Base-by-base conservation (phyloP, 2,329 filamentous ascomycete genomes). In the Phaeosphaeriaceae sp. region DNA sequence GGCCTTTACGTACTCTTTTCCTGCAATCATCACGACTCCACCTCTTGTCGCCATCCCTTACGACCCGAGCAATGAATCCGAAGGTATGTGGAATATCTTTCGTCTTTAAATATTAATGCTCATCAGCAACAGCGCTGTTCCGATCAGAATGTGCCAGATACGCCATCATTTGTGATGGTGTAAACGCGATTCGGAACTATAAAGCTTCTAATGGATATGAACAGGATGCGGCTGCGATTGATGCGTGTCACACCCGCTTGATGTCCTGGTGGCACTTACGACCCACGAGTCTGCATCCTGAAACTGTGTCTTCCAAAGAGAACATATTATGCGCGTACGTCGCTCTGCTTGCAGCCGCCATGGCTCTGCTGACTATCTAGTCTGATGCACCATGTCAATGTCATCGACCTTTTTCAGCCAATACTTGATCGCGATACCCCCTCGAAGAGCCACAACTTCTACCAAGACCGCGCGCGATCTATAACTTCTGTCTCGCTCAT, bases 311-410 rank as follows among this genome's bases (percentile, higher is more conserved):
- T 21, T 65, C 68, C 7, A 66, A 67, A 11, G 63, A 70, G 15
- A 67, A 75, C 48, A 55, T 75, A 2, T 63, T 74, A 11, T 61
- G 61, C 40, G 68, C 70, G 72, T 75, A 66, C 47, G 66, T 60
- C n/a, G 7, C 15, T 19, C 25, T 3, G 31, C 3, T 17, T 24
- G 4, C 46, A 9, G 11, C 13, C 19, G 15, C 24, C 17, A 6
- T 11, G 45, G 13, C 6, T 17, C n/a, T 40, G 21, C 60, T 73
- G 13, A 74, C 47, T 11, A 19, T 10, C 6, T 27, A 75, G 71
- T 7, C 69, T 74, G 64, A 62, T 66, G 47, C 70, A 73, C 42
- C 57, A 74, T 42, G 65, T 68, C 10, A 60, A 65, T n/a, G 40
- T 73, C 15, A 61, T 70, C 51, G 63, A 67, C 33, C 61, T 75